Base-by-base conservation (phyloP, 495 filamentous ascomycete species). In the Lineolata rhizophorae region DNA sequence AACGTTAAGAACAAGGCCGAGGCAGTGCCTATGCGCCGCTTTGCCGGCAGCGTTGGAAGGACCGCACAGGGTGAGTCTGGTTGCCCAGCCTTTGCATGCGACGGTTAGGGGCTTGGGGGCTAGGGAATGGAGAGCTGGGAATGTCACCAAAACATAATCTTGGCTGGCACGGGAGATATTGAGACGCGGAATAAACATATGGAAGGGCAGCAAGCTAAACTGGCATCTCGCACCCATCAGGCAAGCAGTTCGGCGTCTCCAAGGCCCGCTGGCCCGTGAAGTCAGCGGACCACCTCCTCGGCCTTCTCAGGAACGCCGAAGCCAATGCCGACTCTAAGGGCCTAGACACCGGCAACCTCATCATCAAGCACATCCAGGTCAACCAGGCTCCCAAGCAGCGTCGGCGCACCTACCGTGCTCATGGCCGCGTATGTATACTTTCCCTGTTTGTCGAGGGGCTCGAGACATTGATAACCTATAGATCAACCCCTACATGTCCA, bases 401-500 rank as follows among this genome's bases (percentile, higher is more conserved):
- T 52, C 70, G 87, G 59, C 74, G 87, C 50, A 99, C 87, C 49
- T 99, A 95, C 72, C 82, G 87, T 70, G 90, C 90, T 39, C 87
- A 99, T 66, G 87, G 87, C 70, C 78, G 84, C 68, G 87, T 97
- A 91, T 50, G 87, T 76, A 8, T 9, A 30, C 14, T 20, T 30
- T 15, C 14, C 20, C 27, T 20, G 18, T 27, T 18, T 37, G 6
- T 27, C 11, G 10, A 27, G 5, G 29, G 18, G 18, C 10, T 26
- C 15, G 19, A 31, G 20, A 27, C 10, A 17, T 14, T 41, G 20
- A 27, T 32, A n/a, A 14, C 5, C 5, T 35, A 35, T 51, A 93
- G 83, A 95, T 95, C 65, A 94, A 93, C 69, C 84, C 83, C 35
- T 94, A 94, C 70, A 94, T 95, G 90, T 92, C 81, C 35, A 90